phyloP scores from a whole-genome alignment of 176 grass and related monocot genomes.

The Thalia dealbata region DNA sequence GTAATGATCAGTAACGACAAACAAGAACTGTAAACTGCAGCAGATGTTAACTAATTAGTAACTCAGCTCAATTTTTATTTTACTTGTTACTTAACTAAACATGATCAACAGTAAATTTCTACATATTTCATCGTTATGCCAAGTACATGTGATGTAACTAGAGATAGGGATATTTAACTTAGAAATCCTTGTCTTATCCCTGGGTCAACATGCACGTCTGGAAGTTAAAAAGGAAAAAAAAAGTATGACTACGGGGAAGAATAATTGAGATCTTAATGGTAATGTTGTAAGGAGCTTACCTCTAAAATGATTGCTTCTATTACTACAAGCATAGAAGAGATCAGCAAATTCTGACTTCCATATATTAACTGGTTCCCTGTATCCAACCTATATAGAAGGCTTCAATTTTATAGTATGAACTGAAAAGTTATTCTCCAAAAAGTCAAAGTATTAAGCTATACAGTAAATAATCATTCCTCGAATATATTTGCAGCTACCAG shows the following conservation, averaged over 20 bases:
- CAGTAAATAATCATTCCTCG: neutral
- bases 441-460: neutral
- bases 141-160: no score
- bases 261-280: neutral
- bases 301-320: constrained; percentile 39
- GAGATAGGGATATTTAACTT: no score
- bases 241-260: neutral
- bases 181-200: no score
- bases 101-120: no score
- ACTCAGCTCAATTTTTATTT: no score
- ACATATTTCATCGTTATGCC: no score
- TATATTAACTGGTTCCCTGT: constrained; percentile 45
- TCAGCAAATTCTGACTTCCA: constrained; percentile 74
- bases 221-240: neutral
- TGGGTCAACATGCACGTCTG: neutral
- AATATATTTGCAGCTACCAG: neutral
- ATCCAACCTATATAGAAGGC: constrained; percentile 34
- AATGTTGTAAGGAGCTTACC: constrained; percentile 30
- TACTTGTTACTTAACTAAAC: no score
- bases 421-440: neutral
- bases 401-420: neutral
- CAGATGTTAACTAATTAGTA: no score
- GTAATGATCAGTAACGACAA: no score
- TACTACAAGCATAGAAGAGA: constrained; percentile 62
- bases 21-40: no score